Conservation (phyloP, 176 grass and related monocot species). For the Oryza officinalis region DNA sequence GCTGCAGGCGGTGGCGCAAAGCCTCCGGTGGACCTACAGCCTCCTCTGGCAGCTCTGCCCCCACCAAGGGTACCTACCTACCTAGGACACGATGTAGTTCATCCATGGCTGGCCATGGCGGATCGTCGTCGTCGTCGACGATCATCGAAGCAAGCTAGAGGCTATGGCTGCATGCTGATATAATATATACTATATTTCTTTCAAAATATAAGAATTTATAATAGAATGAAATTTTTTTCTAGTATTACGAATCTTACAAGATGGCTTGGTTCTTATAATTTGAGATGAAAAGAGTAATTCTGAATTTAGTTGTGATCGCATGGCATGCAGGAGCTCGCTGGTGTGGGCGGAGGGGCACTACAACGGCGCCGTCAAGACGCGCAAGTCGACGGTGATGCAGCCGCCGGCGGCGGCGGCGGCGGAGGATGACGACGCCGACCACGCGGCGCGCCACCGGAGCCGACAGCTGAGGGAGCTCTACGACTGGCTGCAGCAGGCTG, state of each 20-base stretch:
- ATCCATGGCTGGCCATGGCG: too few species aligned
- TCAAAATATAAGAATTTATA: too few species aligned
- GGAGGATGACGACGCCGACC: slow-evolving; percentile 56
- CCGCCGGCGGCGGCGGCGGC: slow-evolving; percentile 40
- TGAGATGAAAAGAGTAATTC: too few species aligned
- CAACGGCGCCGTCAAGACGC: slow-evolving; percentile 85
- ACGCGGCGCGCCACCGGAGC: slow-evolving; percentile 59
- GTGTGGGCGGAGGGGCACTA: slow-evolving; percentile 89
- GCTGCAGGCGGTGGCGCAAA: slow-evolving; percentile 66
- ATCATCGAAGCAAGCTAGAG: too few species aligned
- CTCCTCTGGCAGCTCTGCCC: slow-evolving; percentile 81
- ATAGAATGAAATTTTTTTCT: too few species aligned
- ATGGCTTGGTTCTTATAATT: too few species aligned
- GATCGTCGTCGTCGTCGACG: too few species aligned
- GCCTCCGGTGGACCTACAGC: slow-evolving; percentile 85
- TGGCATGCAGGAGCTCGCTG: slow-evolving; percentile 42
- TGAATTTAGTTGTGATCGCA: neutral
- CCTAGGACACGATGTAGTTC: too few species aligned
- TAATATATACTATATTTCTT: too few species aligned
- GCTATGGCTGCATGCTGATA: too few species aligned
- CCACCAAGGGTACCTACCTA: slow-evolving; percentile 46
- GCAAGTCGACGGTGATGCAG: slow-evolving; percentile 64
- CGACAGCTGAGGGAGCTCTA: slow-evolving; percentile 78
- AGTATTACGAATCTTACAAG: too few species aligned
- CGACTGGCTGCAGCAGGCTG: slow-evolving; percentile 51